phyloP scores from a whole-genome alignment of 306 rosid species.

The Pyrus pyrifolia region DNA sequence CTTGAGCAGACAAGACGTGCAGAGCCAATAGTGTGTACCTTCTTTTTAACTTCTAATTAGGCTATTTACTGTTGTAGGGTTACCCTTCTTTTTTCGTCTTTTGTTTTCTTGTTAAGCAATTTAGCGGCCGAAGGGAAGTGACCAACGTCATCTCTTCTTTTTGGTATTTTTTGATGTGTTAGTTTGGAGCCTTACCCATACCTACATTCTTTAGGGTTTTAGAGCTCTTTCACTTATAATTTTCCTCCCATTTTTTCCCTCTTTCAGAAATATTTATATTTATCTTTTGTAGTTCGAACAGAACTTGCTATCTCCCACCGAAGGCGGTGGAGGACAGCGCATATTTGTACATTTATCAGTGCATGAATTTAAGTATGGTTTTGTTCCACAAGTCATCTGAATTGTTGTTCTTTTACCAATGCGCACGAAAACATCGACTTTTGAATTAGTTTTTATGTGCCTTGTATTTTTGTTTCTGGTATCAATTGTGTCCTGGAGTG shows the following conservation, averaged over 20 bases:
- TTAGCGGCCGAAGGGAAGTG: conserved; percentile 38
- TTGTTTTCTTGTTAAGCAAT: conserved; percentile 2
- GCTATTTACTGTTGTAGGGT: conserved; percentile 1
- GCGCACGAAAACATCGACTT: not conserved
- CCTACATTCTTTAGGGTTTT: conserved; percentile 25
- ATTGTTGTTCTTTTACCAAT: not conserved
- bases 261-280: not conserved
- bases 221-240: conserved; percentile 36
- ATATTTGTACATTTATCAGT: conserved; percentile 38
- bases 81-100: not conserved
- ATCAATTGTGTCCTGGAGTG: not conserved
- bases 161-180: conserved; percentile 37
- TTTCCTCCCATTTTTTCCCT: conserved; percentile 8
- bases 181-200: conserved; percentile 30
- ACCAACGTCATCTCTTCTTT: conserved; percentile 37
- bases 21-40: not conserved
- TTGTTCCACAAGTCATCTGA: not conserved
- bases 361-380: conserved; percentile 8
- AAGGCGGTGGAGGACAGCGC: conserved; percentile 37
- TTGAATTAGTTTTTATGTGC: not conserved
- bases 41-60: not conserved
- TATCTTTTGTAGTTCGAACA: conserved; percentile 11
- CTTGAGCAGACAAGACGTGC: not conserved
- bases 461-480: not conserved
- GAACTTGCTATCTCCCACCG: conserved; percentile 32